A percentile compares a stretch with the other conserved stretches of the same genome.
Evolutionary conservation across 441 rosid genomes (phyloP).

Genomic region (Populus hybrid): DNA sequence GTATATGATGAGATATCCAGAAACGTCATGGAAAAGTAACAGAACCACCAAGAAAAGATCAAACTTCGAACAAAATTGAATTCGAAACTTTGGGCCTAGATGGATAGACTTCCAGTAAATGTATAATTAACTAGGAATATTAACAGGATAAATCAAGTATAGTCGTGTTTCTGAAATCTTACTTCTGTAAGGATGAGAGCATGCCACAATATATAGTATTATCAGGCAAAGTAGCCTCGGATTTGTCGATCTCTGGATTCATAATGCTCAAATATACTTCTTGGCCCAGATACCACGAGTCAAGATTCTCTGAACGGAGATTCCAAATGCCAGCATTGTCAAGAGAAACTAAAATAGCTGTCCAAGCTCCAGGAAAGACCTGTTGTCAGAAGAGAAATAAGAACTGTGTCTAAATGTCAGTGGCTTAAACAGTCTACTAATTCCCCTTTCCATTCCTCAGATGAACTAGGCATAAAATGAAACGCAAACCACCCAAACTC

Average conservation of each 20-base stretch:
- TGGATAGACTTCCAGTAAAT: background rate
- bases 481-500: background rate
- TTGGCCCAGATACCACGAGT: constrained; percentile 84
- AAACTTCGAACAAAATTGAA: background rate
- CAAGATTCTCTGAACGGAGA: constrained; percentile 65
- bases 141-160: background rate
- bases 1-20: background rate
- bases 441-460: background rate
- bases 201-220: constrained; percentile 72
- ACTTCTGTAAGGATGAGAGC: constrained; percentile 74
- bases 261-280: constrained; percentile 65
- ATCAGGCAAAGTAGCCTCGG: constrained; percentile 52
- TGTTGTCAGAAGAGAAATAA: constrained; percentile 24
- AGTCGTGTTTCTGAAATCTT: constrained; percentile 30
- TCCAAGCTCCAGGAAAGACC: constrained; percentile 96
- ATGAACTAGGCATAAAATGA: background rate
- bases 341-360: constrained; percentile 71
- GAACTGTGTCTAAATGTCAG: background rate
- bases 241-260: constrained; percentile 62
- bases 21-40: background rate
- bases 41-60: background rate
- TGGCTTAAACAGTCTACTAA: background rate
- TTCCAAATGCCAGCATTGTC: constrained; percentile 91
- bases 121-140: background rate
- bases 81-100: background rate